Conservation (phyloP, 2,329 filamentous ascomycete genomes). For the Pezicula rhizophila region DNA sequence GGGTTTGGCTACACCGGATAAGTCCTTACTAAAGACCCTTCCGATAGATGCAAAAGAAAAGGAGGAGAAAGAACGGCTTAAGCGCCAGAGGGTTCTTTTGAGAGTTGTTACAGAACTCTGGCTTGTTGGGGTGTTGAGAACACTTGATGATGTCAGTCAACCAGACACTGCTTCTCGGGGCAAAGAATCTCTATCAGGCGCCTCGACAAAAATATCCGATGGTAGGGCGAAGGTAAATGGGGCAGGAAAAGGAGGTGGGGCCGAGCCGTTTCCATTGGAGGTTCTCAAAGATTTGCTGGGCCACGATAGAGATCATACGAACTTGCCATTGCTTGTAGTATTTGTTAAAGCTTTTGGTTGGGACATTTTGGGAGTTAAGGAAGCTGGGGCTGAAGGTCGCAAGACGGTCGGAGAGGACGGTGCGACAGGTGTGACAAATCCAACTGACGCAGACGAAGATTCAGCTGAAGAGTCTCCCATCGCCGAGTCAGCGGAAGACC, state of each 20-base stretch:
- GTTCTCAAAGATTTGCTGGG: slow-evolving; percentile 96
- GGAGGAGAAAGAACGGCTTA: slow-evolving; percentile 90
- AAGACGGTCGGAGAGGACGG: slow-evolving; percentile 82
- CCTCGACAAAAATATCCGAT: slow-evolving; percentile 56
- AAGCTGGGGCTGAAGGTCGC: slow-evolving; percentile 66
- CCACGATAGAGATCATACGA: slow-evolving; percentile 86
- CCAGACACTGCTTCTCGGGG: slow-evolving; percentile 53
- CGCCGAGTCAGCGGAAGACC: slow-evolving; percentile 50
- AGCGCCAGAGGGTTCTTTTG: slow-evolving; percentile 77
- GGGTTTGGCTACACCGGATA: slow-evolving; percentile 86
- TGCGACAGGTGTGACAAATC: slow-evolving; percentile 42
- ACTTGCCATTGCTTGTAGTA: slow-evolving; percentile 83
- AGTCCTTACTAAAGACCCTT: slow-evolving; percentile 71
- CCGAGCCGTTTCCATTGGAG: slow-evolving; percentile 92
- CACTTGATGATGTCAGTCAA: slow-evolving; percentile 60
- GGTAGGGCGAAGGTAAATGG: slow-evolving; percentile 48
- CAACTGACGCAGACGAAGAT: slow-evolving; percentile 40
- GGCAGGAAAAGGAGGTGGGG: slow-evolving; percentile 56
- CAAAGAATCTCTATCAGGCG: slow-evolving; percentile 38
- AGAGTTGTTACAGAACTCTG: slow-evolving; percentile 92
- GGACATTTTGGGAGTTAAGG: slow-evolving; percentile 83
- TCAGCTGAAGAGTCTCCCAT: slow-evolving; percentile 40
- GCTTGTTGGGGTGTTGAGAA: slow-evolving; percentile 83
- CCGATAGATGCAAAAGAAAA: slow-evolving; percentile 79
- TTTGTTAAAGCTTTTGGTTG: slow-evolving; percentile 96